phyloP scores from a whole-genome alignment of 805 yeast species.

The Lipomyces orientalis region DNA sequence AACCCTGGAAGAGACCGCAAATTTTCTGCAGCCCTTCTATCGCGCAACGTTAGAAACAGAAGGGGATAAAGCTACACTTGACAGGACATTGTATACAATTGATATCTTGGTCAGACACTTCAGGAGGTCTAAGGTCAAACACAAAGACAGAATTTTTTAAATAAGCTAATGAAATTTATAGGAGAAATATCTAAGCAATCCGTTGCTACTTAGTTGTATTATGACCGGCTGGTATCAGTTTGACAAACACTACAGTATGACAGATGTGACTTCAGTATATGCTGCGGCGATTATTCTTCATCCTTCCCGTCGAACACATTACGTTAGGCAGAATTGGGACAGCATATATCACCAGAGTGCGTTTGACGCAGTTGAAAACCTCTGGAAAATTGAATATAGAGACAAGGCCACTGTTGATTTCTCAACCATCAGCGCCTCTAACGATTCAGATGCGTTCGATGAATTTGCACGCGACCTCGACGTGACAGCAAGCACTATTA shows the following conservation, averaged over 20 bases:
- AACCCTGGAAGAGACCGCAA: too few relatives aligned
- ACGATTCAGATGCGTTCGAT: neutral
- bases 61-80: too few relatives aligned
- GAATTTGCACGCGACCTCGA: constrained; percentile 4
- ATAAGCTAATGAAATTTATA: too few relatives aligned
- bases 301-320: neutral
- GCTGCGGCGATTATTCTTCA: constrained; percentile 5
- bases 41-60: too few relatives aligned
- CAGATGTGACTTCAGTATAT: constrained; percentile 3
- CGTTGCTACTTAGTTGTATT: neutral
- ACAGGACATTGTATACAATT: too few relatives aligned
- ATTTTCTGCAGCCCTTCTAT: too few relatives aligned
- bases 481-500: neutral
- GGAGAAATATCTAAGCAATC: neutral
- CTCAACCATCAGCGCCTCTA: neutral
- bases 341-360: too few relatives aligned
- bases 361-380: neutral
- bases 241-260: constrained; percentile 6
- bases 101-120: too few relatives aligned
- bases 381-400: neutral
- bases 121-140: too few relatives aligned
- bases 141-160: too few relatives aligned
- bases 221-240: neutral
- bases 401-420: neutral
- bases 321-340: too few relatives aligned